Evolutionary conservation across 305 asterid species (phyloP).

Genomic region (Rubia peregrina): DNA sequence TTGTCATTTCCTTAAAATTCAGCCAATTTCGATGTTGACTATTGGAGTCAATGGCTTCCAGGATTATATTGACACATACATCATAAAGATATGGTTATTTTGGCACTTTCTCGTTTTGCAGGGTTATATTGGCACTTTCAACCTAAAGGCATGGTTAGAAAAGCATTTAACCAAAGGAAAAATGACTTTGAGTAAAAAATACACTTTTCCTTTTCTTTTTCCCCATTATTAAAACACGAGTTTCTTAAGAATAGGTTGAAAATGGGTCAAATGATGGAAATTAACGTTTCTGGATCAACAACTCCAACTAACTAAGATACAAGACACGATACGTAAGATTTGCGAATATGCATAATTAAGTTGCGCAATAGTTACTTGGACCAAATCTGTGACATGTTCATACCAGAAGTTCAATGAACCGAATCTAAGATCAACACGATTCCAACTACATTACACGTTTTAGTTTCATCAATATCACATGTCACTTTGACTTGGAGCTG

Average conservation of each 20-base stretch:
- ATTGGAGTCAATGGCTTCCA: no score
- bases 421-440: background rate
- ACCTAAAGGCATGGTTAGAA: no score
- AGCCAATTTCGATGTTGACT: no score
- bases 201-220: no score
- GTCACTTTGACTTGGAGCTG: background rate
- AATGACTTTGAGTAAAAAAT: no score
- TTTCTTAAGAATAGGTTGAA: background rate
- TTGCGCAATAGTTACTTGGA: background rate
- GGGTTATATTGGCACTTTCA: no score
- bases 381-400: background rate
- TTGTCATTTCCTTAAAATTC: no score
- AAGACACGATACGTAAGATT: background rate
- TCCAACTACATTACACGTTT: constrained; percentile 1
- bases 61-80: no score
- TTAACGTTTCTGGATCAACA: background rate
- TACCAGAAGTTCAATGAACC: background rate
- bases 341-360: background rate
- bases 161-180: no score
- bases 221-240: no score
- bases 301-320: background rate
- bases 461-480: background rate
- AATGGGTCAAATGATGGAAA: background rate
- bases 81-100: no score
- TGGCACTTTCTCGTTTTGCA: no score